Evolutionary conservation across 2,329 filamentous ascomycete genomes (phyloP).

Genomic region (Aspergillus sp.): DNA sequence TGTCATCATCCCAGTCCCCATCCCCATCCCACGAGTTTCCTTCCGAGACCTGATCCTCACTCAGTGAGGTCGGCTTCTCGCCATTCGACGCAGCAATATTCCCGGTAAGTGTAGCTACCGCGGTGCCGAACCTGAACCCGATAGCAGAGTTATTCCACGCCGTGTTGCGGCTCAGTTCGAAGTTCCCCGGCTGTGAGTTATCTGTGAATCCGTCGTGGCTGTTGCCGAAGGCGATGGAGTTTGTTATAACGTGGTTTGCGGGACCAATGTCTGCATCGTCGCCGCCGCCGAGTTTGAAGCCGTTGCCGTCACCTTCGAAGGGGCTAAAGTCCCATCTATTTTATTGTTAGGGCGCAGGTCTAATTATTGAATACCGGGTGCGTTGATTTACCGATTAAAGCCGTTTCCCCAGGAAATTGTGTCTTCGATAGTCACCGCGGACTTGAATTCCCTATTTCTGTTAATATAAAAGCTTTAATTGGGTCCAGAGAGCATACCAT

Average conservation of each 20-base stretch:
- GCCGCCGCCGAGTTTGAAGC: constrained; percentile 21
- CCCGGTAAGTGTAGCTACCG: constrained; percentile 11
- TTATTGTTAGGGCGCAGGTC: neutral
- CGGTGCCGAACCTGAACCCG: constrained; percentile 15
- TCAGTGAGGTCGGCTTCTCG: constrained; percentile 11
- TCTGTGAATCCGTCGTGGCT: constrained; percentile 19
- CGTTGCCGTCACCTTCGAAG: constrained; percentile 21
- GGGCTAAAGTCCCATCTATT: constrained; percentile 18
- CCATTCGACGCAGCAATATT: constrained; percentile 18
- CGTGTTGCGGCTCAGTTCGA: constrained; percentile 15
- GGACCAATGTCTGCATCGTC: constrained; percentile 15
- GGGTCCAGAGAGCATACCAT: constrained; percentile 7
- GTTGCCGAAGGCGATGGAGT: constrained; percentile 18
- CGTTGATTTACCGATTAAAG: constrained; percentile 11
- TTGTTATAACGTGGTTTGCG: constrained; percentile 16
- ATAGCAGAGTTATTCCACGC: constrained; percentile 18
- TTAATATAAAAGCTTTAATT: neutral
- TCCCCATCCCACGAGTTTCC: constrained; percentile 17
- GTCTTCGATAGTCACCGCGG: constrained; percentile 18
- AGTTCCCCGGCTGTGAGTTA: constrained; percentile 19
- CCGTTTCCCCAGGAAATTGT: constrained; percentile 19
- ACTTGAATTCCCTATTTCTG: constrained; percentile 17
- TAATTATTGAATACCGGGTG: neutral
- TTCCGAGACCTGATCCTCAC: constrained; percentile 8
- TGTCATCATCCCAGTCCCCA: constrained; percentile 9